phyloP scores from a whole-genome alignment of 202 grass and related monocot genomes.

The Bolboschoenoplectus hybrid region DNA sequence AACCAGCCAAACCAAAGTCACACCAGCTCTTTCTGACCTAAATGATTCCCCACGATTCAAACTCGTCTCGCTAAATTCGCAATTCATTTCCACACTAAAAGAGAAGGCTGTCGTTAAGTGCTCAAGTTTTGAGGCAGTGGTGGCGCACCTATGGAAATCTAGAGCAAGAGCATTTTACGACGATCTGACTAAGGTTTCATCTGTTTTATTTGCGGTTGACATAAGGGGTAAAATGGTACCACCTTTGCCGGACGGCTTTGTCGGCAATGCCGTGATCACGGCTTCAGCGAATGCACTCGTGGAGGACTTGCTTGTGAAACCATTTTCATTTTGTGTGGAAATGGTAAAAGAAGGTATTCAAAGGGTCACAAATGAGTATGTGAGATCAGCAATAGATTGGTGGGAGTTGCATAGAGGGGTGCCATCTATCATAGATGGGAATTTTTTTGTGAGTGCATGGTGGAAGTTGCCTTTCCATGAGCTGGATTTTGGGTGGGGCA shows the following conservation, averaged over 20 bases:
- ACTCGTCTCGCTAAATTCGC: conserved; percentile 34
- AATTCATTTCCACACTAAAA: conserved; percentile 48
- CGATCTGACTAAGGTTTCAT: conserved; percentile 38
- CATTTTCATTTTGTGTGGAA: conserved; percentile 47
- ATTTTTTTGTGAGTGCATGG: conserved; percentile 56
- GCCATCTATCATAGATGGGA: conserved; percentile 40
- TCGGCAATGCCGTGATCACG: conserved; percentile 48
- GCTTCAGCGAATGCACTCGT: conserved; percentile 41
- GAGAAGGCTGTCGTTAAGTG: conserved; percentile 43
- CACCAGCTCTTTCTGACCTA: conserved; percentile 21
- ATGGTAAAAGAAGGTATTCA: conserved; percentile 50
- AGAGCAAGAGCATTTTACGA: conserved; percentile 46
- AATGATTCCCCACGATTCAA: conserved; percentile 33
- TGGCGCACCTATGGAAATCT: conserved; percentile 53
- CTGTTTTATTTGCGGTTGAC: conserved; percentile 53
- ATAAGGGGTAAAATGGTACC: conserved; percentile 47
- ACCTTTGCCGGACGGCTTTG: conserved; percentile 39
- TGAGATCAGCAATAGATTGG: conserved; percentile 56
- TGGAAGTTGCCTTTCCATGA: conserved; percentile 61
- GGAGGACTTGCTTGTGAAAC: conserved; percentile 38
- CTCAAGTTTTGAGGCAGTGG: conserved; percentile 51
- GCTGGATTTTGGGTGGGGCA: conserved; percentile 54
- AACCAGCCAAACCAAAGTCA: conserved; percentile 23
- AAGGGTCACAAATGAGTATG: conserved; percentile 51
- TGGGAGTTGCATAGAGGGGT: conserved; percentile 52